These are phyloP conservation scores for Pyrenochaeta sp. DNA, from an alignment of 2,329 filamentous ascomycete species.

Conservation along the genomic window DNA sequence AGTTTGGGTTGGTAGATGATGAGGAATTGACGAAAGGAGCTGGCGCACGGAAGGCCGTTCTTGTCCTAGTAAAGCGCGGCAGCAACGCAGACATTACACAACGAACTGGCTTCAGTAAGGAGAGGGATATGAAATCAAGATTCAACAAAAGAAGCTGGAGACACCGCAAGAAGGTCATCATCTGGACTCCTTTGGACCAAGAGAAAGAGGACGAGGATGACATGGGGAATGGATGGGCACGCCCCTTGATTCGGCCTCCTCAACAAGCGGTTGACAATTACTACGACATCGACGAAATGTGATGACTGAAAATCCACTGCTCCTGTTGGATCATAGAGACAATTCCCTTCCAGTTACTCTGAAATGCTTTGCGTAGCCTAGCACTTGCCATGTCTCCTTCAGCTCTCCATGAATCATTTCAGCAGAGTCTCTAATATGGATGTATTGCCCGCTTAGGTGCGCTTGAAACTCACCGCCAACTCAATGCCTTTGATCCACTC, in stretches of 20 bases:
- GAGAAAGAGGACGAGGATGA: constrained; percentile 19
- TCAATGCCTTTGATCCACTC: too few species aligned
- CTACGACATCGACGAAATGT: constrained; percentile 23
- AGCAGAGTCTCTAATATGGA: too few species aligned
- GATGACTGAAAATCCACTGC: background rate
- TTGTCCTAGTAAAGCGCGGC: constrained; percentile 21
- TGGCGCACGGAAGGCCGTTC: constrained; percentile 15
- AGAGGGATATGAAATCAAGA: constrained; percentile 21
- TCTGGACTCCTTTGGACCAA: constrained; percentile 18
- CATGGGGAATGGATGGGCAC: constrained; percentile 22
- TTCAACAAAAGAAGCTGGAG: constrained; percentile 22
- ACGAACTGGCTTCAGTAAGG: constrained; percentile 19
- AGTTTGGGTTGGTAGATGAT: constrained; percentile 19
- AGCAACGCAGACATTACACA: constrained; percentile 11
- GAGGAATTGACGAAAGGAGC: constrained; percentile 16
- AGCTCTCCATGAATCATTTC: too few species aligned
- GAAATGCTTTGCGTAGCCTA: too few species aligned
- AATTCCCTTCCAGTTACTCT: too few species aligned
- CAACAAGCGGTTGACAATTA: constrained; percentile 17
- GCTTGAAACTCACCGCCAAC: too few species aligned
- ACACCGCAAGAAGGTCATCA: constrained; percentile 21
- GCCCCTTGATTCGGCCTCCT: constrained; percentile 17
- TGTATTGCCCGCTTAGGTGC: too few species aligned
- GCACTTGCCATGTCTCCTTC: too few species aligned
- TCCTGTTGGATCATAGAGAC: too few species aligned